These are phyloP conservation scores for Trichoderma sp. DNA, from an alignment of 2,329 filamentous ascomycete species.

Conservation along the genomic window DNA sequence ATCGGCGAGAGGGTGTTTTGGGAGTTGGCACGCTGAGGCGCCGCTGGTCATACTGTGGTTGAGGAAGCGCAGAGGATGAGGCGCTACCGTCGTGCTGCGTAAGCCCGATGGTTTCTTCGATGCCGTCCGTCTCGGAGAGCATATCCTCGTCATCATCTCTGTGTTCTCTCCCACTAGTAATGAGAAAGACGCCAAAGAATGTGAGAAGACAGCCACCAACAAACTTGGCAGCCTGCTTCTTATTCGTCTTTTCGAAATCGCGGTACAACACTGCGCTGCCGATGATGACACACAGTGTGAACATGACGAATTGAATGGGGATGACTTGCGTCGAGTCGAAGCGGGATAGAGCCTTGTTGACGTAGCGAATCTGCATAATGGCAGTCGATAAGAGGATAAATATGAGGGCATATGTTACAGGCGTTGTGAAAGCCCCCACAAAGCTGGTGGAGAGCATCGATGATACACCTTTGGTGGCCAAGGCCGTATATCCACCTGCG, in stretches of 20 bases:
- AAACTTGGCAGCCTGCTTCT: slow-evolving; percentile 77
- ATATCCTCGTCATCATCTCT: slow-evolving; percentile 59
- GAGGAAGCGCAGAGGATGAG: slow-evolving; percentile 21
- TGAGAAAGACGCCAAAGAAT: slow-evolving; percentile 95
- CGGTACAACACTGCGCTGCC: slow-evolving; percentile 92
- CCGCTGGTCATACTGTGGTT: neutral
- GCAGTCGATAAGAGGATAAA: slow-evolving; percentile 79
- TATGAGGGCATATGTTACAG: slow-evolving; percentile 85
- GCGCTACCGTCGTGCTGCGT: slow-evolving; percentile 48
- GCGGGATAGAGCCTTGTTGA: slow-evolving; percentile 83
- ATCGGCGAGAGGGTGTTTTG: slow-evolving; percentile 46
- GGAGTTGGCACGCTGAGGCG: slow-evolving; percentile 28
- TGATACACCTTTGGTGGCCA: slow-evolving; percentile 94
- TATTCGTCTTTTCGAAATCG: slow-evolving; percentile 84
- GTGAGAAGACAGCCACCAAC: slow-evolving; percentile 87
- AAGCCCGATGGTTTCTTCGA: slow-evolving; percentile 65
- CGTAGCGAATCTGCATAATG: slow-evolving; percentile 94
- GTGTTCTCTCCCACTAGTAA: slow-evolving; percentile 77
- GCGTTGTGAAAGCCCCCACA: slow-evolving; percentile 85
- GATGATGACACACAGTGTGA: slow-evolving; percentile 92
- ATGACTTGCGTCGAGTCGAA: slow-evolving; percentile 99
- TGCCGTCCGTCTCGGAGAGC: slow-evolving; percentile 57
- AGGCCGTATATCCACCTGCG: slow-evolving; percentile 87
- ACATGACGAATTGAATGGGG: slow-evolving; percentile 94
- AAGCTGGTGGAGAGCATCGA: slow-evolving; percentile 91